A percentile compares a stretch with the other conserved stretches of the same genome.
phyloP scores from a whole-genome alignment of 208 protist species.

The Strigomonas culicis region DNA sequence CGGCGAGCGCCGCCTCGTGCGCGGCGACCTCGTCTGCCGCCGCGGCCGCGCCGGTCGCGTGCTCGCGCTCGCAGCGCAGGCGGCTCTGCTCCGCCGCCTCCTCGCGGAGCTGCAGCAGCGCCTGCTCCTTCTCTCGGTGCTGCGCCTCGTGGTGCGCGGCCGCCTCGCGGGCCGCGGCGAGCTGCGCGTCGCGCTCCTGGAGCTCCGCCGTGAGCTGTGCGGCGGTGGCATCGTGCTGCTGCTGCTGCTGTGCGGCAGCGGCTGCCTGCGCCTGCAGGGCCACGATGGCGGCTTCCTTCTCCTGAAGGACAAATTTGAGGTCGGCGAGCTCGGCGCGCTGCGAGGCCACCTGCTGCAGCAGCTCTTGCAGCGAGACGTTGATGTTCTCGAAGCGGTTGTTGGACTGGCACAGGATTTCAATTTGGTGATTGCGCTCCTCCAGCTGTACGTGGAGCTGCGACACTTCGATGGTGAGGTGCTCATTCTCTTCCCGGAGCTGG shows the following conservation, averaged over 20 bases:
- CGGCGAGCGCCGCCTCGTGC: constrained; percentile 16
- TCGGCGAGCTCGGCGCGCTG: constrained; percentile 18
- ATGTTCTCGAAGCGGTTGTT: constrained; percentile 19
- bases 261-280: neutral
- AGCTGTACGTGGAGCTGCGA: constrained; percentile 1
- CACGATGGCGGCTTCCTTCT: constrained; percentile 11
- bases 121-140: constrained; percentile 14
- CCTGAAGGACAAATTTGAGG: constrained; percentile 6
- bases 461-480: constrained; percentile 10
- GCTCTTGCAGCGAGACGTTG: constrained; percentile 10
- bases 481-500: constrained; percentile 15
- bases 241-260: neutral
- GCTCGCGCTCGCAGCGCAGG: constrained; percentile 46
- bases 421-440: constrained; percentile 19
- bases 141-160: constrained; percentile 26
- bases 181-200: neutral
- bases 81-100: constrained; percentile 39
- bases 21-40: constrained; percentile 26
- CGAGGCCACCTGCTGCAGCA: constrained; percentile 6
- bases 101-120: constrained; percentile 41
- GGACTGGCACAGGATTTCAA: constrained; percentile 18
- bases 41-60: constrained; percentile 28
- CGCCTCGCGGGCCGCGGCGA: neutral
- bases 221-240: neutral
- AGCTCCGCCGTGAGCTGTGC: neutral